Conservation (phyloP, 306 rosid genomes). For the Hippophae gyantsensis region DNA sequence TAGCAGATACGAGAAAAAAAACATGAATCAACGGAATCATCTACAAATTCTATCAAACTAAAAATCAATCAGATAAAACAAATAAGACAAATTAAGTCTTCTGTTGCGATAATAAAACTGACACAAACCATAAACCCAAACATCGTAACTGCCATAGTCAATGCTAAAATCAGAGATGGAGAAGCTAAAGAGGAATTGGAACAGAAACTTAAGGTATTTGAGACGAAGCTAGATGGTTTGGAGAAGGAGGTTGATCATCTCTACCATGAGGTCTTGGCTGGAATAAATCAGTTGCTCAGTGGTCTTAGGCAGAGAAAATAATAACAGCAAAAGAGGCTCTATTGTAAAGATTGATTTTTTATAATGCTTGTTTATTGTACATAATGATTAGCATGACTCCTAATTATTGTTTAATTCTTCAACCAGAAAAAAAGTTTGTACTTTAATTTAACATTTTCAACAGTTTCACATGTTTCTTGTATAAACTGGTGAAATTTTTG, state of each 20-base stretch:
- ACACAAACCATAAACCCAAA: conserved; percentile 9
- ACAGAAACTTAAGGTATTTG: conserved; percentile 31
- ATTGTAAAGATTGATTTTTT: background rate
- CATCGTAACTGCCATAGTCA: conserved; percentile 27
- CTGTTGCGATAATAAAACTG: conserved; percentile 10
- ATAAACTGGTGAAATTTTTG: too few species aligned
- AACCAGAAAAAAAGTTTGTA: too few species aligned
- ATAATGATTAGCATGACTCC: conserved; percentile 14
- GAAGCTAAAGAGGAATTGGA: conserved; percentile 24
- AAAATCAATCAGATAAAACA: conserved; percentile 5
- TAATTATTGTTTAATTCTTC: too few species aligned
- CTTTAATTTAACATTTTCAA: too few species aligned
- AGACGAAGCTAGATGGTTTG: conserved; percentile 37
- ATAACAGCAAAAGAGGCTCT: background rate
- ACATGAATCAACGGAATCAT: conserved; percentile 20
- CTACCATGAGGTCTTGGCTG: conserved; percentile 42
- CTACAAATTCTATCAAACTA: conserved; percentile 15
- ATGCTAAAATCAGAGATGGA: conserved; percentile 18
- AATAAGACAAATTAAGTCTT: conserved; percentile 22
- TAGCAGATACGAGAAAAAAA: conserved; percentile 18
- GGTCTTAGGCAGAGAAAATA: conserved; percentile 23
- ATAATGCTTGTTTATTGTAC: background rate
- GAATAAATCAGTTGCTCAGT: conserved; percentile 48
- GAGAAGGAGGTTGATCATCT: conserved; percentile 46
- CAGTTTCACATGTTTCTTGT: too few species aligned